Evolutionary conservation across 768 basidiomycete species (phyloP), one percentile per base, ranked within the genome.

Genomic region (Hydnomerulius pinastri): DNA sequence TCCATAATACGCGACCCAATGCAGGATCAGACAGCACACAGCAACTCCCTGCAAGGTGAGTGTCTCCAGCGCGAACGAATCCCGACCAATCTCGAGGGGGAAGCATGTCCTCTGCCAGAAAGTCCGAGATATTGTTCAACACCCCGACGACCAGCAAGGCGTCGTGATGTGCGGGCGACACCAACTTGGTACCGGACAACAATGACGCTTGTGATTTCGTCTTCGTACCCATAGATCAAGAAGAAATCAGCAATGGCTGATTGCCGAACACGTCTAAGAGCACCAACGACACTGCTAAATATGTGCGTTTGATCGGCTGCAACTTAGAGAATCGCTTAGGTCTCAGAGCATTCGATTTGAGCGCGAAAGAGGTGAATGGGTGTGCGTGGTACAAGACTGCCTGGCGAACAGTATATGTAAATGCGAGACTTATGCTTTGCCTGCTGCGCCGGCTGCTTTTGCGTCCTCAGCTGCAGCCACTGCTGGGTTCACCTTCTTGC

Each of bases 401-500:
- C 50, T 43, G 43, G 48, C 51, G 46, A 50, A 35, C 36, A 42
- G 30, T 33, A 49, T 50, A 27, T 24, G 24, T 56, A 10, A 24
- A 17, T 24, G 17, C 12, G 43, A 50, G 54, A 69, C 47, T 69
- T 45, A 84, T 64, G 81, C 78, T 63, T 83, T 83, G 58, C 66
- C 70, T 33, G 75, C 76, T 15, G 69, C 72, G 6, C 6, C 39
- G 1, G 68, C 76, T 15, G 80, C 85, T 71, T 90, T 90, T 25
- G 87, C 88, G 46, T 89, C 92, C 75, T 92, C 89, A 20, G 94
- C 94, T 54, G 93, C 94, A 39, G 85, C 88, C 29, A 97, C 94
- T 47, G 94, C 94, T 38, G 92, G 90, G 78, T 96, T 96, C 72
- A 95, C 86, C 80, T 93, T 92, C 83, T 97, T 91, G 54, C 86